Evolutionary conservation across 164 flowering plant species (phyloP).

Genomic region (Akebia trifoliata): DNA sequence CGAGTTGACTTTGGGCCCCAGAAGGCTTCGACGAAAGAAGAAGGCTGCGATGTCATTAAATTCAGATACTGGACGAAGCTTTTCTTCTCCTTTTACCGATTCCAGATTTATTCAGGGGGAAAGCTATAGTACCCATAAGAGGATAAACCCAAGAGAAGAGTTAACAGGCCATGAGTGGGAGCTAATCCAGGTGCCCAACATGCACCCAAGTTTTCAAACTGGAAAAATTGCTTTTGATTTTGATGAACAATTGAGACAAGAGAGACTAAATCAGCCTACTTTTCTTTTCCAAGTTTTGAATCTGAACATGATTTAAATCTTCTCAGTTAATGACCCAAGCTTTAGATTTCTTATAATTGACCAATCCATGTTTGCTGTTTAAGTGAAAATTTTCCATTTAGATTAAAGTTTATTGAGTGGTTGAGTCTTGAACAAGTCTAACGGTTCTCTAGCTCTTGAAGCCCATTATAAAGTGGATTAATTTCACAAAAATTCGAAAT

Average conservation of each 20-base stretch:
- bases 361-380: constrained; percentile 18
- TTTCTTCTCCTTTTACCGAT: constrained; percentile 54
- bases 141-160: constrained; percentile 13
- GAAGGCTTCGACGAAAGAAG: constrained; percentile 29
- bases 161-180: constrained; percentile 23
- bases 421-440: constrained; percentile 18
- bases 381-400: constrained; percentile 11
- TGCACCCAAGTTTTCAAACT: constrained; percentile 20
- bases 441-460: constrained; percentile 3
- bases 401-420: constrained; percentile 12
- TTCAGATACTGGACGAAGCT: constrained; percentile 47
- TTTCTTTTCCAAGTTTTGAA: constrained; percentile 67
- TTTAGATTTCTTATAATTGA: constrained; percentile 12
- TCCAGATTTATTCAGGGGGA: constrained; percentile 39
- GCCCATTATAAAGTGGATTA: background rate
- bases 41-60: constrained; percentile 26
- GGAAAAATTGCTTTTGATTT: constrained; percentile 24
- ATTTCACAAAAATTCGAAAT: background rate
- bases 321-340: background rate
- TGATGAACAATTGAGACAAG: constrained; percentile 40
- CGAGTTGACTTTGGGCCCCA: constrained; percentile 66
- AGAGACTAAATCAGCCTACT: constrained; percentile 49
- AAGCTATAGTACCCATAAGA: constrained; percentile 8
- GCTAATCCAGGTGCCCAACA: constrained; percentile 17
- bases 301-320: constrained; percentile 42